Percentiles rank a stretch among this genome's conserved stretches.
Conservation (phyloP, 495 filamentous ascomycete genomes). For the Parachaetomium inaequale region DNA sequence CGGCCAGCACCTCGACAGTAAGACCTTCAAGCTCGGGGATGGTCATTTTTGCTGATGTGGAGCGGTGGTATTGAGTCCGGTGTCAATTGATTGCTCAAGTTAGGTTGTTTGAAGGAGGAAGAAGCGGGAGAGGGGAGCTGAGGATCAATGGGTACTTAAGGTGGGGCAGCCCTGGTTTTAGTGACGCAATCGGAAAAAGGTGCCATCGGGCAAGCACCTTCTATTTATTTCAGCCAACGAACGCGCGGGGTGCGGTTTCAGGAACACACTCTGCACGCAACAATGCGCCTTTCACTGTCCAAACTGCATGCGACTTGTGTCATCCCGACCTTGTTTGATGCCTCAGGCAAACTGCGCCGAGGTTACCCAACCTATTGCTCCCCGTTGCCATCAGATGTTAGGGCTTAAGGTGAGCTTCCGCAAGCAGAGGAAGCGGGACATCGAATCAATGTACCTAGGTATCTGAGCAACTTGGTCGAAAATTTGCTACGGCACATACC, state of each 20-base stretch:
- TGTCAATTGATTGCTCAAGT: constrained; percentile 14
- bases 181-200: constrained; percentile 20
- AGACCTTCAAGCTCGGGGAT: constrained; percentile 32
- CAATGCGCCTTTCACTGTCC: not conserved
- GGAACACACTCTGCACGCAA: not conserved
- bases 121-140: constrained; percentile 7
- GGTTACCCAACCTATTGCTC: no score
- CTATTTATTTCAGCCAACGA: not conserved
- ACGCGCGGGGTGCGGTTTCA: not conserved
- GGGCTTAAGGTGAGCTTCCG: no score
- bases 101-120: constrained; percentile 10
- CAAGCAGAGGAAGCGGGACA: no score
- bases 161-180: constrained; percentile 1
- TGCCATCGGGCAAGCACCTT: not conserved
- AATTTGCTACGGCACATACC: no score
- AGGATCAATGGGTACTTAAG: constrained; percentile 3
- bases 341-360: no score
- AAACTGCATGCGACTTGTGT: not conserved
- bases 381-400: no score
- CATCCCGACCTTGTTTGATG: not conserved
- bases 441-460: no score
- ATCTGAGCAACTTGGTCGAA: no score
- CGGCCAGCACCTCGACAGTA: constrained; percentile 23
- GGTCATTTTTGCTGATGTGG: constrained; percentile 28
- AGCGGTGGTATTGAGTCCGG: not conserved